Evolutionary conservation across 768 basidiomycete species (phyloP), one percentile per base, ranked within the genome.

Genomic region (Tylopilus vinaceipallidus): DNA sequence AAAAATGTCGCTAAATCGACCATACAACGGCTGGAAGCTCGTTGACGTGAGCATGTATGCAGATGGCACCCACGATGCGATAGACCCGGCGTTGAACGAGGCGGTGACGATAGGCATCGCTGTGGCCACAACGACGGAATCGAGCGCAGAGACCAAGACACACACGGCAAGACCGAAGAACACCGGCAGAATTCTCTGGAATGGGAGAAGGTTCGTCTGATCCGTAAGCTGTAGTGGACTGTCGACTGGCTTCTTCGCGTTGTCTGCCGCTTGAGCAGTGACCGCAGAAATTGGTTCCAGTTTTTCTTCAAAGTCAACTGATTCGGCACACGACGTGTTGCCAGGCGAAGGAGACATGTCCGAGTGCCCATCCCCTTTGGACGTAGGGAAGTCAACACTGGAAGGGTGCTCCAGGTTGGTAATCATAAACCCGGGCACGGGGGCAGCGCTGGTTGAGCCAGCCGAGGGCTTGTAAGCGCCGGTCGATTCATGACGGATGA

Each of bases 131-230:
- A 88, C 83, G 8, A 86, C 86, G 11, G 86, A 83, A 62, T 89
- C 86, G 0, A 87, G 68, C 0, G 81, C 71, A 6, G 83, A 78
- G 39, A 84, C 80, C 38, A 83, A 72, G 11, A 82, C 75, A 39
- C 84, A 86, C 1, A 82, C 67, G 0, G 81, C 73, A 12, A 88
- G 72, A 6, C 85, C 79, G 1, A 74, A 60, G 58, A 88, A 86
- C 6, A 87, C 79, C 11, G 79, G 69, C 4, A 88, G 64, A 36
- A 88, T 72, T 63, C 83, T 82, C 49, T 71, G 76, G 62, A 80
- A 77, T 0, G 86, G 86, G 5, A 88, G 73, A 12, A 87, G 74
- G 59, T 90, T 88, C 4, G 86, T 88, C 65, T 90, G 86, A 71
- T 90, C 88, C 11, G 84, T 84, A 42, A 86, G 64, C 14, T 56